Conservation (phyloP, 73 alveolate species). For the Stentor coeruleus region DNA sequence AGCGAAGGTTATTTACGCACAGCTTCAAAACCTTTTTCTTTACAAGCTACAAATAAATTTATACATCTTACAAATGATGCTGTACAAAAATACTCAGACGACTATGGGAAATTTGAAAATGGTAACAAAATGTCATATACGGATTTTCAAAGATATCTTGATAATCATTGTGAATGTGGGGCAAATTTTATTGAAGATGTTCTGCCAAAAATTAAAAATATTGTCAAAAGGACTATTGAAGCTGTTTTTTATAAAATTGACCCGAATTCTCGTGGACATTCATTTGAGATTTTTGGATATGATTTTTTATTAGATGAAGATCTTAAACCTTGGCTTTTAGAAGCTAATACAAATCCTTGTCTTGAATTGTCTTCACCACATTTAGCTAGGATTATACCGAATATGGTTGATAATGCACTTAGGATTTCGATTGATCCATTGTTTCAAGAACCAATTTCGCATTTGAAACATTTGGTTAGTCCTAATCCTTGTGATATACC, state of each 20-base stretch:
- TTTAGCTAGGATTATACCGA: slow-evolving; percentile 67
- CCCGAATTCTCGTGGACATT: slow-evolving; percentile 58
- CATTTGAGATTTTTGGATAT: slow-evolving; percentile 91
- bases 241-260: slow-evolving; percentile 73
- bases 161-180: slow-evolving; percentile 1
- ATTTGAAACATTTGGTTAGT: no score
- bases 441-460: slow-evolving; percentile 30
- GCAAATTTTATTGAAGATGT: background rate
- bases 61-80: slow-evolving; percentile 78
- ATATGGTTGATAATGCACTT: slow-evolving; percentile 88
- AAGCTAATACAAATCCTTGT: slow-evolving; percentile 86
- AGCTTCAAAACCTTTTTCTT: slow-evolving; percentile 45
- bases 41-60: slow-evolving; percentile 37
- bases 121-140: slow-evolving; percentile 56
- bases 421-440: slow-evolving; percentile 65
- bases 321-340: slow-evolving; percentile 75
- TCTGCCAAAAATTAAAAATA: background rate
- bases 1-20: slow-evolving; percentile 73
- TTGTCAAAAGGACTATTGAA: background rate
- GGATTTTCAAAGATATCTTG: slow-evolving; percentile 31
- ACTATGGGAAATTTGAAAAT: slow-evolving; percentile 63
- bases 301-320: slow-evolving; percentile 85
- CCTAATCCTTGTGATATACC: no score
- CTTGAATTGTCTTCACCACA: slow-evolving; percentile 79
- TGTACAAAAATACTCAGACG: slow-evolving; percentile 54